A percentile compares a stretch with the other conserved stretches of the same genome.
Evolutionary conservation across 495 filamentous ascomycete genomes (phyloP).

Genomic region (Aspergillus taichungensis): DNA sequence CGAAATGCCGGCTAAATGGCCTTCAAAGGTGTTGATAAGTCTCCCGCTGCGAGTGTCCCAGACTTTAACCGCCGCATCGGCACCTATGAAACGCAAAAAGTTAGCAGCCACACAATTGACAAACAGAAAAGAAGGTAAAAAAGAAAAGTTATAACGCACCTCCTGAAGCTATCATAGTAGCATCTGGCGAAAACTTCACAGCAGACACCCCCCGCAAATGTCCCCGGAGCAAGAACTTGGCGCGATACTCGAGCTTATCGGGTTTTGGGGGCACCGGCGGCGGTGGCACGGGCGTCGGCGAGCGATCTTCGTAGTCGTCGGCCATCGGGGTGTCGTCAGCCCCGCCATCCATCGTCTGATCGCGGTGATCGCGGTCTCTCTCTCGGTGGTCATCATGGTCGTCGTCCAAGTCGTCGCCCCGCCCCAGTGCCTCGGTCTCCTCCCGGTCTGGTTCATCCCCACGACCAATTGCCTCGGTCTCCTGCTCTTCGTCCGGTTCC

Average conservation of each 20-base stretch:
- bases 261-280: constrained; percentile 37
- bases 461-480: background rate
- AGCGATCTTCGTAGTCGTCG: constrained; percentile 16
- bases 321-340: constrained; percentile 10
- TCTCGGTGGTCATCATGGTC: no score
- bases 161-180: constrained; percentile 78
- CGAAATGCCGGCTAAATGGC: constrained; percentile 85
- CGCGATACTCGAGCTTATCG: constrained; percentile 46
- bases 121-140: background rate
- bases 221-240: constrained; percentile 58
- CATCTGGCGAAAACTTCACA: constrained; percentile 85
- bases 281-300: constrained; percentile 24
- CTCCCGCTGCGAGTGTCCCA: constrained; percentile 76
- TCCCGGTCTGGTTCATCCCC: no score
- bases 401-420: no score
- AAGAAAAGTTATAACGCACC: constrained; percentile 40
- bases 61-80: constrained; percentile 81
- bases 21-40: constrained; percentile 79
- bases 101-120: background rate
- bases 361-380: no score
- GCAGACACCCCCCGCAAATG: constrained; percentile 74
- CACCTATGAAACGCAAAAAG: constrained; percentile 41
- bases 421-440: no score
- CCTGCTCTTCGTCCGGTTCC: constrained; percentile 2
- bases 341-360: background rate